A percentile compares a stretch with the other conserved stretches of the same genome.
Evolutionary conservation across 257 asterid genomes (phyloP).

Genomic region (Ajuga chamaepitys): DNA sequence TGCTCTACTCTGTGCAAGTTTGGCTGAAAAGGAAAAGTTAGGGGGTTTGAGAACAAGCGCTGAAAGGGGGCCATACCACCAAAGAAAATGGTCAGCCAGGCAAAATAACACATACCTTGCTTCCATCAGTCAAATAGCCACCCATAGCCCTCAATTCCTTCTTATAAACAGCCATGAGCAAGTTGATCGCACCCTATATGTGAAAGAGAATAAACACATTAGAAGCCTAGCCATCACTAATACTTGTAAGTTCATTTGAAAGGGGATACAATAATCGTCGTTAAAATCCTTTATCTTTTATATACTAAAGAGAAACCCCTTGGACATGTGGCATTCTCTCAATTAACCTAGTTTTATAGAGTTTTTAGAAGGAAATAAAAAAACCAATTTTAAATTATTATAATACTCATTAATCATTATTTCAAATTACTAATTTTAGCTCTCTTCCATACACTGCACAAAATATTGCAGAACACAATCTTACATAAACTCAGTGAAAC

Average conservation of each 20-base stretch:
- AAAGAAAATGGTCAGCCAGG: neutral
- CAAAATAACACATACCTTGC: constrained; percentile 54
- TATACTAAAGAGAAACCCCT: too few species aligned
- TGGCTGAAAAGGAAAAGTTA: constrained; percentile 59
- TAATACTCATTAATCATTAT: too few species aligned
- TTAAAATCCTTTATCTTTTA: too few species aligned
- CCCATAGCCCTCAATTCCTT: constrained; percentile 76
- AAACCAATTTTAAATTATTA: too few species aligned
- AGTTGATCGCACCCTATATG: constrained; percentile 93
- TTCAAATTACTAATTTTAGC: too few species aligned
- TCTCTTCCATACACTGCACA: too few species aligned
- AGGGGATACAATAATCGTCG: neutral
- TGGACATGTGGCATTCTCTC: too few species aligned
- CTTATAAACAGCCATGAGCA: constrained; percentile 89
- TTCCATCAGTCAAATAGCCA: constrained; percentile 77
- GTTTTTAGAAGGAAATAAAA: too few species aligned
- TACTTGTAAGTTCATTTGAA: neutral
- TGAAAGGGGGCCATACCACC: neutral
- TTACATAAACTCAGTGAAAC: too few species aligned
- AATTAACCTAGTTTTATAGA: too few species aligned
- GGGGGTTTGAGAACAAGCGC: constrained; percentile 10
- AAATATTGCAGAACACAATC: too few species aligned
- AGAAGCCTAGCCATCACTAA: constrained; percentile 3
- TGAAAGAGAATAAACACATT: constrained; percentile 16
- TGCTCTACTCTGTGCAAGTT: constrained; percentile 75